These are phyloP conservation scores for Xerocomus spinulosus DNA, from an alignment of 768 basidiomycete genomes.

Conservation along the genomic window DNA sequence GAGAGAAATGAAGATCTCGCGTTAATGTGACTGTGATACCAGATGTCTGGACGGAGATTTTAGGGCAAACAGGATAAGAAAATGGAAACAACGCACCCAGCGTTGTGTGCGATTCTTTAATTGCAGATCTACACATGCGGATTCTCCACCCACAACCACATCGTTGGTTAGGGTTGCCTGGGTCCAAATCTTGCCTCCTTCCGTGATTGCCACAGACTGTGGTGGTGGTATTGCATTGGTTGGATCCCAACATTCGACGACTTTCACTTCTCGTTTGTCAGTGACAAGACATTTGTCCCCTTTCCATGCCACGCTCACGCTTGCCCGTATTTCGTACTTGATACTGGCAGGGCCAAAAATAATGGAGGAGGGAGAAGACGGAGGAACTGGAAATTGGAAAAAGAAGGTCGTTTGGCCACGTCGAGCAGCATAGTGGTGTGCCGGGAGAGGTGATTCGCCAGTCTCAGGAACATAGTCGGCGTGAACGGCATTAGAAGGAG, in stretches of 20 bases:
- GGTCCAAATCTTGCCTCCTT: slow-evolving; percentile 76
- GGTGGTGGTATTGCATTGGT: slow-evolving; percentile 36
- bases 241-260: slow-evolving; percentile 52
- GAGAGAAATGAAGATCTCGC: slow-evolving; percentile 56
- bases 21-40: slow-evolving; percentile 58
- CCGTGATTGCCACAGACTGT: slow-evolving; percentile 63
- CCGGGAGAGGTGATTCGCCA: slow-evolving; percentile 58
- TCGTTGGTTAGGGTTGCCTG: slow-evolving; percentile 64
- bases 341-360: slow-evolving; percentile 66
- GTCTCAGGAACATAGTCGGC: slow-evolving; percentile 45
- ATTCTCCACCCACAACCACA: slow-evolving; percentile 61
- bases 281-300: slow-evolving; percentile 67
- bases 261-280: slow-evolving; percentile 54
- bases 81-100: slow-evolving; percentile 47
- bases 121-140: slow-evolving; percentile 67
- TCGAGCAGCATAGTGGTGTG: slow-evolving; percentile 66
- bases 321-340: slow-evolving; percentile 69
- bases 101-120: slow-evolving; percentile 80
- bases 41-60: slow-evolving; percentile 49
- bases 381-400: slow-evolving; percentile 70
- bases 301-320: slow-evolving; percentile 70
- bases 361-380: slow-evolving; percentile 64
- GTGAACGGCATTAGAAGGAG: slow-evolving; percentile 80
- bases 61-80: slow-evolving; percentile 3
- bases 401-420: slow-evolving; percentile 74